These are phyloP conservation scores for Syzygium jambos DNA, from an alignment of 345 rosid genomes.

Conservation along the genomic window DNA sequence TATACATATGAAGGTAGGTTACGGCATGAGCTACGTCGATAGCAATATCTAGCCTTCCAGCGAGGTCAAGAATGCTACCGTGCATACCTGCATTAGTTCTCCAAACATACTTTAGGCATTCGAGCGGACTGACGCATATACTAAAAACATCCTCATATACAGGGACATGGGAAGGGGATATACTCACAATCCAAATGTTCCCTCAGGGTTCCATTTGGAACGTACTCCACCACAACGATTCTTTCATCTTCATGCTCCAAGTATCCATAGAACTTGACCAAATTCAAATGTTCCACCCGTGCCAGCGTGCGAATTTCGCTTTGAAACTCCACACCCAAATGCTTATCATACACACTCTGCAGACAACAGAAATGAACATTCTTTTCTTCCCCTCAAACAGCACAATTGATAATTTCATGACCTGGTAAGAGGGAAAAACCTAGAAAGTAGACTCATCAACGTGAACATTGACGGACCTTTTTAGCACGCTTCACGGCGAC, in stretches of 20 bases:
- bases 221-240: constrained; percentile 70
- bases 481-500: constrained; percentile 89
- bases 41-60: constrained; percentile 67
- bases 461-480: constrained; percentile 33
- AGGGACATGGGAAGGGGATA: not conserved
- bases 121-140: not conserved
- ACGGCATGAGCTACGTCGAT: constrained; percentile 88
- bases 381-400: not conserved
- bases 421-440: not conserved
- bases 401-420: not conserved
- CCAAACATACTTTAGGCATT: constrained; percentile 4
- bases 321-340: constrained; percentile 65
- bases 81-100: constrained; percentile 40
- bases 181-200: constrained; percentile 88
- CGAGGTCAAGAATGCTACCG: constrained; percentile 51
- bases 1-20: constrained; percentile 95
- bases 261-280: constrained; percentile 73
- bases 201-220: constrained; percentile 83
- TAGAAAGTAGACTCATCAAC: not conserved
- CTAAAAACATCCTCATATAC: not conserved
- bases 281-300: constrained; percentile 71
- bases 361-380: not conserved
- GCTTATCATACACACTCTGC: constrained; percentile 75
- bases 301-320: constrained; percentile 72
- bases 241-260: constrained; percentile 64